Evolutionary conservation across 176 grass and related monocot species (phyloP).

Genomic region (Avena sativa): DNA sequence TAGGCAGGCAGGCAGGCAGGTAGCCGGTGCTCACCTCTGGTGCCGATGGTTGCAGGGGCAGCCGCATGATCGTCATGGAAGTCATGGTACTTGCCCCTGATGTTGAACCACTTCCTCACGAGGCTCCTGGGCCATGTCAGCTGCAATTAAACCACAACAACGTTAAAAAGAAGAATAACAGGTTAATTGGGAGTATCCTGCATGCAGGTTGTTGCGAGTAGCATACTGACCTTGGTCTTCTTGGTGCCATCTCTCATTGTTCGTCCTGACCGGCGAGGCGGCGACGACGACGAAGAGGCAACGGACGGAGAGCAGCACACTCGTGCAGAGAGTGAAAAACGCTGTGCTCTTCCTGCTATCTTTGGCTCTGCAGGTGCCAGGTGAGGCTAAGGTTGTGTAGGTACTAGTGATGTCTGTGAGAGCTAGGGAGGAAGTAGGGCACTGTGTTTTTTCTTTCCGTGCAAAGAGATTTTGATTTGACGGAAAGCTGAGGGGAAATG

Average conservation of each 20-base stretch:
- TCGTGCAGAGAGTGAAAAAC: slow-evolving; percentile 51
- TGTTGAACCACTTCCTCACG: slow-evolving; percentile 95
- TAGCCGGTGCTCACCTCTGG: slow-evolving; percentile 54
- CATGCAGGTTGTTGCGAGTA: not conserved
- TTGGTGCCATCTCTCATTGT: slow-evolving; percentile 92
- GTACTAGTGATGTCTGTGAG: too few relatives aligned
- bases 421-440: slow-evolving; percentile 45
- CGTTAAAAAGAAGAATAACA: too few relatives aligned
- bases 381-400: slow-evolving; percentile 39
- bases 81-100: slow-evolving; percentile 83
- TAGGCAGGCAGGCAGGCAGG: not conserved
- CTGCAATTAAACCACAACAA: slow-evolving; percentile 38
- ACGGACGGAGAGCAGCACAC: slow-evolving; percentile 1
- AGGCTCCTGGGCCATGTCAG: slow-evolving; percentile 85
- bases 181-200: too few relatives aligned
- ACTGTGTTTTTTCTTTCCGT: slow-evolving; percentile 54
- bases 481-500: slow-evolving; percentile 41
- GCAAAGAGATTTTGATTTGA: slow-evolving; percentile 72
- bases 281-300: not conserved
- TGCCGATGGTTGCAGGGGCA: slow-evolving; percentile 9
- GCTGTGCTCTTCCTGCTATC: not conserved
- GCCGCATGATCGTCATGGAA: slow-evolving; percentile 79
- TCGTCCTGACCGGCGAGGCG: slow-evolving; percentile 14
- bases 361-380: slow-evolving; percentile 10
- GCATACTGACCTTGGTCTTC: slow-evolving; percentile 79